These are phyloP conservation scores for Chlorella variabilis DNA, from an alignment of 163 green algal species.

Conservation along the genomic window DNA sequence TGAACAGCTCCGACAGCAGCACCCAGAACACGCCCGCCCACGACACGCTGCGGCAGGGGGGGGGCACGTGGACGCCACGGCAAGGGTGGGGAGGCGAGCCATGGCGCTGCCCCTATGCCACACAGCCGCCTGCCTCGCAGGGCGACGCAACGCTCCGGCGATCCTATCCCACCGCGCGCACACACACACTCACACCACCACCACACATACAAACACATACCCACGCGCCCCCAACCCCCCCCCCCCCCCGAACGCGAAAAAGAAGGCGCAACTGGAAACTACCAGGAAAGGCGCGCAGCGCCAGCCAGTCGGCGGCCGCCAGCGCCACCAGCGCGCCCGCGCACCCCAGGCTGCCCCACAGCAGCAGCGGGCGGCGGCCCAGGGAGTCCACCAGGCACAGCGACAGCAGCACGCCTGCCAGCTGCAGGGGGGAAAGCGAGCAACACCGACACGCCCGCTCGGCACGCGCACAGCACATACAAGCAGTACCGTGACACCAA, in stretches of 20 bases:
- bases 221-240: background rate
- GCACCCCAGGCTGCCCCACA: slow-evolving; percentile 68
- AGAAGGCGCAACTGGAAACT: slow-evolving; percentile 73
- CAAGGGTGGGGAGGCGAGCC: too few species aligned
- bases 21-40: slow-evolving; percentile 93
- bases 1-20: slow-evolving; percentile 86
- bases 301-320: slow-evolving; percentile 38
- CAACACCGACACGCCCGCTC: background rate
- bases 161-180: too few species aligned
- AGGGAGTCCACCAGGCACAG: slow-evolving; percentile 77
- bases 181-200: too few species aligned
- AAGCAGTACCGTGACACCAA: too few species aligned
- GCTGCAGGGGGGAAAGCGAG: slow-evolving; percentile 34
- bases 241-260: slow-evolving; percentile 55
- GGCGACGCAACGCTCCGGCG: too few species aligned
- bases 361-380: slow-evolving; percentile 81
- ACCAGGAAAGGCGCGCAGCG: slow-evolving; percentile 45
- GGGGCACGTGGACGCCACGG: background rate
- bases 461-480: too few species aligned
- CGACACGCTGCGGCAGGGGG: slow-evolving; percentile 52
- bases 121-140: too few species aligned
- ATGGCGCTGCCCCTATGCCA: too few species aligned
- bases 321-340: slow-evolving; percentile 58
- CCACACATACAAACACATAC: too few species aligned
- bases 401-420: slow-evolving; percentile 51